Percentiles rank a stretch among this genome's conserved stretches.
phyloP scores from a whole-genome alignment of 352 stramenopile species.

The Phytopythium chamaehyphon region DNA sequence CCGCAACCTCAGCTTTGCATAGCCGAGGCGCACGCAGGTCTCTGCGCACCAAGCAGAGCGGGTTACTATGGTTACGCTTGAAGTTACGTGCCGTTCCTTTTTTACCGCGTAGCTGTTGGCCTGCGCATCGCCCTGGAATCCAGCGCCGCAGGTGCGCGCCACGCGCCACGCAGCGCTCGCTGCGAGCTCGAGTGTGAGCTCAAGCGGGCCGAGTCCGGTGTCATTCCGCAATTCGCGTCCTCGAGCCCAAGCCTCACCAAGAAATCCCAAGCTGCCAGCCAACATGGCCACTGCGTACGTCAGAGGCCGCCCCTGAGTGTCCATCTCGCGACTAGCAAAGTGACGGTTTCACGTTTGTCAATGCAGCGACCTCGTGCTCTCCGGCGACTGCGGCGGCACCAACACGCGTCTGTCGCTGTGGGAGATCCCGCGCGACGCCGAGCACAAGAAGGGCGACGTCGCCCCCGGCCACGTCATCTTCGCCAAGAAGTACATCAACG shows the following conservation, averaged over 20 bases:
- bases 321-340: slow-evolving; percentile 6
- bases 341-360: background rate
- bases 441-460: slow-evolving; percentile 38
- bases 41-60: background rate
- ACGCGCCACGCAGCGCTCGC: too few relatives aligned
- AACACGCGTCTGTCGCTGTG: slow-evolving; percentile 92
- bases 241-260: slow-evolving; percentile 10
- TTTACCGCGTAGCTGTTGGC: too few relatives aligned
- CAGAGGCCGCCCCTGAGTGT: background rate
- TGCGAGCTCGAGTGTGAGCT: too few relatives aligned
- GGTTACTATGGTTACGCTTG: too few relatives aligned
- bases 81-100: too few relatives aligned
- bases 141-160: too few relatives aligned
- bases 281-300: background rate
- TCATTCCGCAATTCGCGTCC: slow-evolving; percentile 13
- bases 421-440: slow-evolving; percentile 42
- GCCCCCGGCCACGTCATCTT: slow-evolving; percentile 66
- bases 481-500: slow-evolving; percentile 77
- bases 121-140: too few relatives aligned
- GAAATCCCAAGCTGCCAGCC: slow-evolving; percentile 1
- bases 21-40: background rate
- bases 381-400: slow-evolving; percentile 94
- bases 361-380: slow-evolving; percentile 57
- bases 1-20: slow-evolving; percentile 2
- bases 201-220: background rate